These are phyloP conservation scores for Ophiostoma ips DNA, from an alignment of 2,329 filamentous ascomycete species.

Conservation along the genomic window DNA sequence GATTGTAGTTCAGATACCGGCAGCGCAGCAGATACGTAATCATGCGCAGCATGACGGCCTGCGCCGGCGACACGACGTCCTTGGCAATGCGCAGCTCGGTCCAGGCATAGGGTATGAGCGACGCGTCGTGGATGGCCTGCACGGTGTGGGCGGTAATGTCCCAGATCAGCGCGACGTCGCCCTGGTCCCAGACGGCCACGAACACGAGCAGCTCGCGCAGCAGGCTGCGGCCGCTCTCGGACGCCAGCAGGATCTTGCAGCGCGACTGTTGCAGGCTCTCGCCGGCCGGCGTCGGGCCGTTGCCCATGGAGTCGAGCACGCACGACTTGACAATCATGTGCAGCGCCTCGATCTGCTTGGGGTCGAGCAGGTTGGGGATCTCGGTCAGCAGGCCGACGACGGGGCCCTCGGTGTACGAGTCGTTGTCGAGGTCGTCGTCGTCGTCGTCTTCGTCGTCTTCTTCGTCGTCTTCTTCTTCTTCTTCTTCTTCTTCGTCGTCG, in stretches of 20 bases:
- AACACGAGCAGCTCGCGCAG: constrained; percentile 86
- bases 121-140: constrained; percentile 79
- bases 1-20: constrained; percentile 7
- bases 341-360: constrained; percentile 86
- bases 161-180: constrained; percentile 87
- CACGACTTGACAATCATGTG: constrained; percentile 97
- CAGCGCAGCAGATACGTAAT: constrained; percentile 75
- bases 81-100: constrained; percentile 83
- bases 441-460: constrained; percentile 20
- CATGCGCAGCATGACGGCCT: constrained; percentile 82
- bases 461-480: constrained; percentile 9
- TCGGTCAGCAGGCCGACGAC: constrained; percentile 79
- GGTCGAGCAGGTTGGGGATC: constrained; percentile 84
- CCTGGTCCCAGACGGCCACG: constrained; percentile 92
- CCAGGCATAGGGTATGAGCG: constrained; percentile 82
- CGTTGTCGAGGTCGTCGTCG: constrained; percentile 47
- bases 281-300: constrained; percentile 49
- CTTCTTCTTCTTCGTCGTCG: constrained; percentile 21
- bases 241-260: constrained; percentile 76
- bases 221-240: constrained; percentile 82
- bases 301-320: constrained; percentile 70
- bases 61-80: constrained; percentile 89
- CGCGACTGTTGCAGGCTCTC: constrained; percentile 83
- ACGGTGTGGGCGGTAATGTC: constrained; percentile 95
- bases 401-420: constrained; percentile 66